Percentiles rank a stretch among this genome's conserved stretches.
These are phyloP conservation scores for Lactifluus volemus DNA, from an alignment of 768 basidiomycete species.

Conservation along the genomic window DNA sequence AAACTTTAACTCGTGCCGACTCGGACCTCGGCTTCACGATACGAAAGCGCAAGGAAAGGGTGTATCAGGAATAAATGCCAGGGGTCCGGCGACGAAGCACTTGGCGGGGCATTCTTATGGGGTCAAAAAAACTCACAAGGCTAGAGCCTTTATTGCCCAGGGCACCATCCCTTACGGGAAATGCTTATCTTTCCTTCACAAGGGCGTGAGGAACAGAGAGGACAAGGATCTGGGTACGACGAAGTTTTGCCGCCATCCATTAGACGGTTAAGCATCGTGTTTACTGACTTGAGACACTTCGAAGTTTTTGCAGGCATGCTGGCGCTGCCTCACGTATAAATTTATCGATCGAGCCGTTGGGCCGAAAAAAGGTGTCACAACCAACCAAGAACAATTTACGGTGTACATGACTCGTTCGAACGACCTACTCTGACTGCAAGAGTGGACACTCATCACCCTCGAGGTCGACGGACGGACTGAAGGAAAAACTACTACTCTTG, in stretches of 20 bases:
- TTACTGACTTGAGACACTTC: not conserved
- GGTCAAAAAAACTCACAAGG: not conserved
- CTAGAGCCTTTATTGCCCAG: not conserved
- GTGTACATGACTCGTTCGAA: too few relatives aligned
- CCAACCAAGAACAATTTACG: too few relatives aligned
- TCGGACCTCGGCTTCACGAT: not conserved
- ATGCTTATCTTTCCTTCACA: not conserved
- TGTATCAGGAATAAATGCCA: slow-evolving; percentile 6
- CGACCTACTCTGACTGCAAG: too few relatives aligned
- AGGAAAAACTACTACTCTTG: too few relatives aligned
- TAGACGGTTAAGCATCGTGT: not conserved
- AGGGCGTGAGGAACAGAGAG: not conserved
- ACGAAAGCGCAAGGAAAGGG: not conserved
- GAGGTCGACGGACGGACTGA: too few relatives aligned
- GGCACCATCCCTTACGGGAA: not conserved
- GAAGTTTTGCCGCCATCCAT: not conserved
- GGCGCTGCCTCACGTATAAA: not conserved
- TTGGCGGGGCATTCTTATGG: not conserved
- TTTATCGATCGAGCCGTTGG: too few relatives aligned
- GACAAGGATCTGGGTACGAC: not conserved
- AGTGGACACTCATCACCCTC: too few relatives aligned
- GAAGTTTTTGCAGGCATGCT: not conserved
- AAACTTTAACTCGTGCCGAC: not conserved
- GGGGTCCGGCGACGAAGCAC: slow-evolving; percentile 4
- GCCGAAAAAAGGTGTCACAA: not conserved